phyloP scores from a whole-genome alignment of 495 filamentous ascomycete genomes.

The Lepraria neglecta region DNA sequence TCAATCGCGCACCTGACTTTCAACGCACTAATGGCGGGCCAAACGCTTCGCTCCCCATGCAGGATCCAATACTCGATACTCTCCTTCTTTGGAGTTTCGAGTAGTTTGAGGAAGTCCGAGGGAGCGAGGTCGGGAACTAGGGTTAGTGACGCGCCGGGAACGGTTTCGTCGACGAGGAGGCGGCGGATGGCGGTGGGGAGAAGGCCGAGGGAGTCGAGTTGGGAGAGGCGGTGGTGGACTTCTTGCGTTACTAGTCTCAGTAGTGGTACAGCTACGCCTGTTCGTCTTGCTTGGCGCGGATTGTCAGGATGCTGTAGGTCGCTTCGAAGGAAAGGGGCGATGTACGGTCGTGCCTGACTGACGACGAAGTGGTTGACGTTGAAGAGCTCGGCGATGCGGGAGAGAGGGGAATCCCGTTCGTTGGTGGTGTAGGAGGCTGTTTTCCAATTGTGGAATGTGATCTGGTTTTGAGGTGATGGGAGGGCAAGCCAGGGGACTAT shows the following conservation, averaged over 20 bases:
- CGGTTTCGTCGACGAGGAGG: constrained; percentile 79
- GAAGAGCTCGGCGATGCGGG: constrained; percentile 83
- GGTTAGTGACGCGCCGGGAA: constrained; percentile 74
- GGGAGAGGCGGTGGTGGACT: constrained; percentile 71
- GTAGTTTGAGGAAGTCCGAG: constrained; percentile 63
- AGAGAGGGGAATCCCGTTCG: constrained; percentile 73
- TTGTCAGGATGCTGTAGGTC: constrained; percentile 72
- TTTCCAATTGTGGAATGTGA: constrained; percentile 62
- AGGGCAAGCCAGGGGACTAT: constrained; percentile 64
- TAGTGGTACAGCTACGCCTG: constrained; percentile 54
- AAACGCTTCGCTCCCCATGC: constrained; percentile 78
- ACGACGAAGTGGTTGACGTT: constrained; percentile 89
- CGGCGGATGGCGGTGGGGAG: constrained; percentile 64
- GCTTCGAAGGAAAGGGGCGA: constrained; percentile 76
- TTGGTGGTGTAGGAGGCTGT: constrained; percentile 53
- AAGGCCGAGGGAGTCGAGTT: constrained; percentile 70
- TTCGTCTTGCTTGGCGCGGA: constrained; percentile 49
- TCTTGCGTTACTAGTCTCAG: constrained; percentile 67
- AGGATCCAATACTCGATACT: constrained; percentile 79
- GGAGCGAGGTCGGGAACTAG: constrained; percentile 73
- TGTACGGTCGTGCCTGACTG: constrained; percentile 69
- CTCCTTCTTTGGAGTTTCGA: constrained; percentile 72
- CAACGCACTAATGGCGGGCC: constrained; percentile 83
- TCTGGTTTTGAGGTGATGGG: constrained; percentile 51
- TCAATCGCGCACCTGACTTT: constrained; percentile 82